Conservation (phyloP, 768 basidiomycete genomes). For the Russula olivacea region DNA sequence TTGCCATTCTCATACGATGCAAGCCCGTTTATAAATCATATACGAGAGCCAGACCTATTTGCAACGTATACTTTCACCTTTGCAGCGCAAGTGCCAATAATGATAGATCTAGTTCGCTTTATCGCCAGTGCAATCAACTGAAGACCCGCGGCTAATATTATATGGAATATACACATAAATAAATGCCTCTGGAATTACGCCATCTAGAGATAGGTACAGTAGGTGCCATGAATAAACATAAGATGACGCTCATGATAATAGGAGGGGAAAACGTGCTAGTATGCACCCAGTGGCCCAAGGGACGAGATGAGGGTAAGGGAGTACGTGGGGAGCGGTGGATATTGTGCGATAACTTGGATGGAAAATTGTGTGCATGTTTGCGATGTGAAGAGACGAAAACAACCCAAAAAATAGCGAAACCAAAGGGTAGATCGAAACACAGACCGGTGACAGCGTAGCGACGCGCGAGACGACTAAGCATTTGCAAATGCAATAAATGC, state of each 20-base stretch:
- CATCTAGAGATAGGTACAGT: slow-evolving; percentile 21
- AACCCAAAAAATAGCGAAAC: slow-evolving; percentile 1
- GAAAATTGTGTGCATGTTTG: neutral
- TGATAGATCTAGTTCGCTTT: no score
- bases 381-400: slow-evolving; percentile 4
- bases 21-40: slow-evolving; percentile 8
- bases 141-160: slow-evolving; percentile 10
- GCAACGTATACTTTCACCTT: neutral
- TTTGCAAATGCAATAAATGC: neutral
- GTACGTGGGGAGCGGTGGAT: neutral
- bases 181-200: slow-evolving; percentile 16
- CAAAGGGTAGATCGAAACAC: slow-evolving; percentile 5
- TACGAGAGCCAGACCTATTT: neutral
- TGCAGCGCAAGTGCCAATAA: neutral
- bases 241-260: slow-evolving; percentile 12
- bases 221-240: slow-evolving; percentile 23
- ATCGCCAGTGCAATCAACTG: neutral
- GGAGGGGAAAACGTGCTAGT: neutral
- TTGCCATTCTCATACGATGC: slow-evolving; percentile 5
- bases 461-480: neutral
- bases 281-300: slow-evolving; percentile 1
- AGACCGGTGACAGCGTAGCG: slow-evolving; percentile 2
- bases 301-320: neutral
- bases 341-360: slow-evolving; percentile 11
- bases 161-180: slow-evolving; percentile 19